Base-by-base conservation (phyloP, 495 filamentous ascomycete species). In the Glarea lozoyensis region DNA sequence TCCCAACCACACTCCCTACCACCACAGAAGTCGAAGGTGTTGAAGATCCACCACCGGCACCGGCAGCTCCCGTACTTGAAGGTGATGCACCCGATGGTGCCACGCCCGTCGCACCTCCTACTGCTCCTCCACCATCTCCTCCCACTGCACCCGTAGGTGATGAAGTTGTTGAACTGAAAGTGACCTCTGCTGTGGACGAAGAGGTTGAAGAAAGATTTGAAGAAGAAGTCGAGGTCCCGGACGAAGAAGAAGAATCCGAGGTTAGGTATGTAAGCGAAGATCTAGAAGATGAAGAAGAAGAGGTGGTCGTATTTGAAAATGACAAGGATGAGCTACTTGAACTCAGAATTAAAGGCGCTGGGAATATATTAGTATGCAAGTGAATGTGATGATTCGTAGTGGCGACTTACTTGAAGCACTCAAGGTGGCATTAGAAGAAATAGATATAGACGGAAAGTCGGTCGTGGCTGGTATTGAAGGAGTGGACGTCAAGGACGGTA, bases 1-100 rank as follows among this genome's bases (percentile, higher is more conserved):
- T 72, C 17, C 81, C 81, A 6, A 84, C 64, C 10, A 86, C 76
- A 20, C 81, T 74, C 13, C 81, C 81, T 5, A 81, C 75, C 17
- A 85, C 37, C n/a, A 48, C 37, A n/a, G 48, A 39, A 19, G 54
- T 50, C 15, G 54, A 43, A 25, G 49, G 20, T 19, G 46, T 19
- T 2, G 42, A 38, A 6, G 30, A 45, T 13, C 58, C 31, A 63
- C 61, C 29, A 41, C 56, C 17, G 57, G 38, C 41, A 40, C 49
- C 50, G 23, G 56, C 38, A 36, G 35, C 31, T 37, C 42, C 23
- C 22, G 43, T 46, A 34, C 35, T 36, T 23, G 48, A 45, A 40
- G 50, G 40, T 9, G 35, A 44, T 10, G 48, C 49, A 29, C 49
- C 40, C 15, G 6, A 13, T 10, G 53, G 37, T 19, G 37, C 43